These are phyloP conservation scores for Sporobolus alterniflorus DNA, from an alignment of 202 grass and related monocot genomes.

Conservation along the genomic window DNA sequence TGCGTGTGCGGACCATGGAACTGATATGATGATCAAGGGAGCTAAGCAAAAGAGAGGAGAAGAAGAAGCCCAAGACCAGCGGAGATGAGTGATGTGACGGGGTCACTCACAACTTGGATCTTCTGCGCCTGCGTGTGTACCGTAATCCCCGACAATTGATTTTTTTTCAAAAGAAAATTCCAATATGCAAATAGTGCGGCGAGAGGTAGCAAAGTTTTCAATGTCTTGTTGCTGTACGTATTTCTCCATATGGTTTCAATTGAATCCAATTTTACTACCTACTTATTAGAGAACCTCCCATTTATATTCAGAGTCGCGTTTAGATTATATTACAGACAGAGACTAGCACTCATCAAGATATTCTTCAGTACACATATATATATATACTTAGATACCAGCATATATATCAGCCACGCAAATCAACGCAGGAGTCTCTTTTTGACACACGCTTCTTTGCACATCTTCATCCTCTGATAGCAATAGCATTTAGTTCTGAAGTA, in stretches of 20 bases:
- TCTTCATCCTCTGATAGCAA: not conserved
- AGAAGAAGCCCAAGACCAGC: not conserved
- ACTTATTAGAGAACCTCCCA: not conserved
- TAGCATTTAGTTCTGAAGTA: too few relatives aligned
- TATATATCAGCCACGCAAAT: too few relatives aligned
- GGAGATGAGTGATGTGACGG: not conserved
- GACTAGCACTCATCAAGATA: too few relatives aligned
- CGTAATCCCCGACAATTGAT: too few relatives aligned
- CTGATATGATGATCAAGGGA: not conserved
- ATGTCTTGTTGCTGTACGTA: not conserved
- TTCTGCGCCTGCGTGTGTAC: too few relatives aligned
- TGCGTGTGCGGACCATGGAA: not conserved
- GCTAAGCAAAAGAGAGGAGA: not conserved
- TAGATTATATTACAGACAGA: too few relatives aligned
- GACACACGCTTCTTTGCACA: conserved; percentile 33
- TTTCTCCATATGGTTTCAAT: not conserved
- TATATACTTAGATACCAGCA: too few relatives aligned
- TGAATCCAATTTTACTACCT: not conserved
- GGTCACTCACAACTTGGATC: too few relatives aligned
- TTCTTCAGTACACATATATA: too few relatives aligned
- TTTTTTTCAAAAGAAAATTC: too few relatives aligned
- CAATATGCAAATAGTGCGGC: too few relatives aligned
- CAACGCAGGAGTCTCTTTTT: too few relatives aligned
- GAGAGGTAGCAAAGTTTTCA: not conserved
- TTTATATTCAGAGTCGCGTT: not conserved